These are phyloP conservation scores for Pouteria glomerata DNA, from an alignment of 148 eudicot genomes.

Conservation along the genomic window DNA sequence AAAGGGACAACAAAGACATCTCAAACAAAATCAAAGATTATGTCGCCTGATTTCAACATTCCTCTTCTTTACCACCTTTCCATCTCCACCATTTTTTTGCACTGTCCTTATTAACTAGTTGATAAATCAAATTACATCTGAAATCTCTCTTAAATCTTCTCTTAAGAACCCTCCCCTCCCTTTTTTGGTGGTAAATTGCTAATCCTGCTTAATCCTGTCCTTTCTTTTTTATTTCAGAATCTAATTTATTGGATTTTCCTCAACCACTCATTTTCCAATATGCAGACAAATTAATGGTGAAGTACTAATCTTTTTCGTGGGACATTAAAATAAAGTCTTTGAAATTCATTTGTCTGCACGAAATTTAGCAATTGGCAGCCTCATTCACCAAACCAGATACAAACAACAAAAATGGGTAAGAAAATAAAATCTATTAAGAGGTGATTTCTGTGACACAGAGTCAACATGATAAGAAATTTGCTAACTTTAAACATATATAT, in stretches of 20 bases:
- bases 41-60: conserved; percentile 19
- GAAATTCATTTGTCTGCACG: too few relatives aligned
- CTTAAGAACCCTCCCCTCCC: background rate
- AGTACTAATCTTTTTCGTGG: background rate
- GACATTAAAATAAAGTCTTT: background rate
- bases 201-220: background rate
- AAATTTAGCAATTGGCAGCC: too few relatives aligned
- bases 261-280: background rate
- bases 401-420: too few relatives aligned
- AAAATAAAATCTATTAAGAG: too few relatives aligned
- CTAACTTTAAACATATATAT: background rate
- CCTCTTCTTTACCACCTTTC: background rate
- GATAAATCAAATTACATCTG: conserved; percentile 11
- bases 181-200: background rate
- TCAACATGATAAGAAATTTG: conserved; percentile 12
- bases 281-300: background rate
- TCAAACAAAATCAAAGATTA: too few relatives aligned
- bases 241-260: background rate
- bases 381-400: too few relatives aligned
- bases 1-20: too few relatives aligned
- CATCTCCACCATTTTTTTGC: conserved; percentile 8
- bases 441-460: background rate
- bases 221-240: background rate
- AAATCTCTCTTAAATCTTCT: background rate
- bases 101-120: background rate